Base-by-base conservation (phyloP, 768 basidiomycete genomes). In the Tricholoma terreum region DNA sequence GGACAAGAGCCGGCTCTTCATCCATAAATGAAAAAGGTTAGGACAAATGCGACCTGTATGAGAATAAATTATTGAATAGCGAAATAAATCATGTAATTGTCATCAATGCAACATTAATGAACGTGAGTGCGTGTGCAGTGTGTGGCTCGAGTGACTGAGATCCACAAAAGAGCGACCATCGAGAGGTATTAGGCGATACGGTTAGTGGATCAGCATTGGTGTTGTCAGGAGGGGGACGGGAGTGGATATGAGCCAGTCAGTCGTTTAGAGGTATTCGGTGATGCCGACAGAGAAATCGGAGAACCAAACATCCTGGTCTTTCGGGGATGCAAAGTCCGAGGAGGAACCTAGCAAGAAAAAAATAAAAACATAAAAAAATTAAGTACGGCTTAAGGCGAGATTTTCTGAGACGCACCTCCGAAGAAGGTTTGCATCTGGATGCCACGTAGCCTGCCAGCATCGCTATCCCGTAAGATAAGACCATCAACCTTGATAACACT, bases 371-470 rank as follows among this genome's bases (percentile, higher is more conserved):
- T n/a, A n/a, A n/a, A n/a, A n/a, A 27, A 51, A 11, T 17, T 4
- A 52, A 36, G 30, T 34, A 6, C 3, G 51, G 55, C 43, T 30
- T 54, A 46, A 21, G 22, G n/a, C 50, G 22, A 50, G 52, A 21
- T 45, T 6, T 34, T 24, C 11, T 1, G 40, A 4, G 17, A 71
- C 75, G 58, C 65, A 80, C 84, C 86, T 49, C 87, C 87, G 61
- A 91, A 90, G 80, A 90, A 90, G n/a, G 87, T 86, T 73, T 90
- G 85, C 77, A 85, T 81, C 69, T 84, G 83, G 56, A 88, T 81
- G 19, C 89, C 89, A 33, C 82, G 77, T 64, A 90, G 80, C 59
- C 75, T 77, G 38, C 83, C 82, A 0, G 71, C 69, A 24, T 66
- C 68, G 56, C 73, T 74, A 58, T 81, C 75, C 50, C 83, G 73